These are phyloP conservation scores for Xylaria sp. DNA, from an alignment of 2,329 filamentous ascomycete genomes.

Conservation along the genomic window DNA sequence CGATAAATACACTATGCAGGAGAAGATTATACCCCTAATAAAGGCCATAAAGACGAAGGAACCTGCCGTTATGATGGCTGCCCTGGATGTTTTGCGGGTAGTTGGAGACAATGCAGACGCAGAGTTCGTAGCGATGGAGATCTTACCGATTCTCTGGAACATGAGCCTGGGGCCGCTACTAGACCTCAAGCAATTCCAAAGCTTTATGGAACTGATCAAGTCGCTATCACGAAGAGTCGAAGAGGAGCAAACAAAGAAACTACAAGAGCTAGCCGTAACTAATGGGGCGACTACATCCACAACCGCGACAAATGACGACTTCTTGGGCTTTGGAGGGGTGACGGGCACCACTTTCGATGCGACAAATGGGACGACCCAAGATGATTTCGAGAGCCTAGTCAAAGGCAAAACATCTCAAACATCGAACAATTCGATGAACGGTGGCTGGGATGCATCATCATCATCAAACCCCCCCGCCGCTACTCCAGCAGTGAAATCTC, in stretches of 20 bases:
- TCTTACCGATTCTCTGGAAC: constrained; percentile 88
- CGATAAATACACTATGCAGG: constrained; percentile 98
- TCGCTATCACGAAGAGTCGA: constrained; percentile 82
- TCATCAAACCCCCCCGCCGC: constrained; percentile 46
- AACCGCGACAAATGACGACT: constrained; percentile 68
- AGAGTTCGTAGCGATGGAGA: constrained; percentile 91
- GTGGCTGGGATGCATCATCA: constrained; percentile 60
- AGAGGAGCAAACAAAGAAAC: constrained; percentile 85
- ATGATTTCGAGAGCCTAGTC: constrained; percentile 90
- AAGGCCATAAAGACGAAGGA: constrained; percentile 98
- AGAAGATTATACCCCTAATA: constrained; percentile 91
- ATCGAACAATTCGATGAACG: constrained; percentile 55
- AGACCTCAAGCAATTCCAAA: constrained; percentile 85
- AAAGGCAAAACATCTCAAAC: constrained; percentile 71
- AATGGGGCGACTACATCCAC: constrained; percentile 60
- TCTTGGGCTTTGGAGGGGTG: constrained; percentile 75
- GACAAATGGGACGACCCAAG: constrained; percentile 64
- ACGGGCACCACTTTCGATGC: constrained; percentile 68
- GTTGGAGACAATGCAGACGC: constrained; percentile 84
- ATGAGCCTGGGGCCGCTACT: constrained; percentile 92
- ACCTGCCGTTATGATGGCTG: constrained; percentile 95
- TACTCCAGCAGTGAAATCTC: constrained; percentile 50
- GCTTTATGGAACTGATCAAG: constrained; percentile 91
- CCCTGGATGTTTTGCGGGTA: constrained; percentile 83
- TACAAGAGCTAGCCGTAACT: constrained; percentile 79